phyloP scores from a whole-genome alignment of 2,329 filamentous ascomycete genomes.

The Diatrype stigma region DNA sequence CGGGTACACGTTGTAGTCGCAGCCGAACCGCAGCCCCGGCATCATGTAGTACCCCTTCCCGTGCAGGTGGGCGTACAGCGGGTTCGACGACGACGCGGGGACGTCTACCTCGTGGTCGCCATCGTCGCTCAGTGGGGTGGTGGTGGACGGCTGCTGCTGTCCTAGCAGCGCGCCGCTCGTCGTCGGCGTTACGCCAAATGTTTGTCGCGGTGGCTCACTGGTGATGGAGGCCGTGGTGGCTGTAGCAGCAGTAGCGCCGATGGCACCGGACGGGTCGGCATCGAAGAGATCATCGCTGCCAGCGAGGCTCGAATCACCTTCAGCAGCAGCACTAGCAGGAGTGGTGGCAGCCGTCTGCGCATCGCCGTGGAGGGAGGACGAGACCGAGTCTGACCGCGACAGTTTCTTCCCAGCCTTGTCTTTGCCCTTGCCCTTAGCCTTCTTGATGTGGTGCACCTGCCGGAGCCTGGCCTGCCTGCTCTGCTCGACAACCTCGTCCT shows the following conservation, averaged over 20 bases:
- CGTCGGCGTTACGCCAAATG: constrained; percentile 31
- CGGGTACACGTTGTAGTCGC: constrained; percentile 90
- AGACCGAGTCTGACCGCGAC: background rate
- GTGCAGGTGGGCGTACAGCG: constrained; percentile 78
- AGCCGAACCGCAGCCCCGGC: constrained; percentile 89
- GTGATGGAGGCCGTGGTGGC: background rate
- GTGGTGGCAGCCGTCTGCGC: constrained; percentile 10
- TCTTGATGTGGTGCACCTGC: constrained; percentile 15
- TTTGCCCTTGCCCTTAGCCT: background rate
- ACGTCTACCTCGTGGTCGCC: constrained; percentile 10
- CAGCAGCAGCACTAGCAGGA: constrained; percentile 2
- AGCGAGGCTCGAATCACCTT: constrained; percentile 10
- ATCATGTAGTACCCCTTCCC: constrained; percentile 78
- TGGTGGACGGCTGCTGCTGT: background rate
- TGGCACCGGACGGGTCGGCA: constrained; percentile 5
- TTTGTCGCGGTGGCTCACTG: constrained; percentile 4
- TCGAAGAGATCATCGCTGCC: constrained; percentile 14
- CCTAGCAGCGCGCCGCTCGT: constrained; percentile 32
- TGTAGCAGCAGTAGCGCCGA: constrained; percentile 2
- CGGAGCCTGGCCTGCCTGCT: constrained; percentile 36
- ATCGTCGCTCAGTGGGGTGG: background rate
- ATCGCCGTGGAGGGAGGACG: constrained; percentile 8
- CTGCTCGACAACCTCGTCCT: constrained; percentile 33
- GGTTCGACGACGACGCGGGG: constrained; percentile 52
- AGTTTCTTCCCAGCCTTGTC: too few species aligned